Evolutionary conservation across 2,329 filamentous ascomycete species (phyloP), one percentile per base, ranked within the genome.

Genomic region (Aspergillus neotritici): DNA sequence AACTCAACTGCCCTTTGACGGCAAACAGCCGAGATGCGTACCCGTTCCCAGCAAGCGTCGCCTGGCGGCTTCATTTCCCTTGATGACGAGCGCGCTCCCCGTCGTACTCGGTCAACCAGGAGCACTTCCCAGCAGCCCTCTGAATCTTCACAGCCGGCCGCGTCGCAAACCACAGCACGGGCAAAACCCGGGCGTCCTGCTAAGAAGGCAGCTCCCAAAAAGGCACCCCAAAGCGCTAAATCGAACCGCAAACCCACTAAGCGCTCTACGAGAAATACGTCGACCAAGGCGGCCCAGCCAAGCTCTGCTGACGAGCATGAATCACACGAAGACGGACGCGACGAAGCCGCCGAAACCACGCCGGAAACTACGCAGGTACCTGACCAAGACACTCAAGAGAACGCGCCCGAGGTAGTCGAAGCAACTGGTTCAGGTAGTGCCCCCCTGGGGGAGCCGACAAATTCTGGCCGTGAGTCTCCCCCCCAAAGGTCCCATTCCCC

Each of bases 41-140:
- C 64, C 41, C 64, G 65, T 42, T 68, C 65, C 25, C 63, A 68
- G 46, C 60, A 61, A 15, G 49, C 59, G 13, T 65, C 64, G 29
- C 64, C 65, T 28, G 52, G 57, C 31, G 60, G 62, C 28, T 55
- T 62, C 29, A 41, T 61, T 15, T 61, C 61, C 13, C 62, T 65
- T 17, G 60, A 67, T 11, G 53, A 44, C 3, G 34, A 47, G 37
- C 43, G 45, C 15, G 31, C 48, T 17, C 38, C 48, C 41, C 51
- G 55, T 43, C 54, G 49, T 17, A 55, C 54, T 12, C 48, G 52
- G 41, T 50, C 49, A 7, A 48, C 50, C n/a, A 52, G 54, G 40
- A 50, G 41, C 14, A 44, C 51, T n/a, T 52, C 47, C 11, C 49
- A 45, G 28, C 12, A 34, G 15, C 28, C 28, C 21, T 16, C 42